Base-by-base conservation (phyloP, 2,329 filamentous ascomycete species). In the Phialophora chinensis region DNA sequence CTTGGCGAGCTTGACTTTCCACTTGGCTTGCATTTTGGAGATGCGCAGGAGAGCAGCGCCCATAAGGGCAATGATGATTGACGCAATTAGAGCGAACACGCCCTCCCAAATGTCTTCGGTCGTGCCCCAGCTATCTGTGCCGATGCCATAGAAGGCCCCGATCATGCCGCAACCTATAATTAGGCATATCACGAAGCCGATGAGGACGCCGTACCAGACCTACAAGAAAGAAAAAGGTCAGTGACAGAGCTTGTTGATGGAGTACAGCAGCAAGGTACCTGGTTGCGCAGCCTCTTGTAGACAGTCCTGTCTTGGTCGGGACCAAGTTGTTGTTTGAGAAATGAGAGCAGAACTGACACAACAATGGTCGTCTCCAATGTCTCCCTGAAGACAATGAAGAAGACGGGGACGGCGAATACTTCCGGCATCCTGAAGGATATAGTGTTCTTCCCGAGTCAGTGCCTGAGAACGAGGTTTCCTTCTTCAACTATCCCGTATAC, bases 381-480 rank as follows among this genome's bases (percentile, higher is more conserved):
- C 80, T 96, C 93, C 75, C 93, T 88, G 77, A 96, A 95, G 79
- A 91, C 89, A 77, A 97, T 91, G 81, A 97, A 93, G 82, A 96
- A 96, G 63, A 96, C 87, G 84, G 90, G 90, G 25, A 92, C 87
- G 69, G 90, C 86, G 77, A 93, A 93, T 65, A 93, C 88, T 76
- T 90, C 86, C 67, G 85, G 83, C 76, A 89, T 88, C 17, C 42
- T 27, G 58, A 52, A 50, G 25, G 33, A 14, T 42, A 25, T n/a
- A 1, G n/a, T 4, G 25, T 38, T 52, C 35, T 44, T 20, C 17
- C 20, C 42, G 17, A 42, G 27, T 59, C 17, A 59, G 42, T 27
- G 17, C 23, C 27, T 20, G 14, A n/a, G 3, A 7, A 17, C 7
- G 38, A 31, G 7, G 42, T 25, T 49, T 27, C 25, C 20, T 50